Conservation (phyloP, 106 monocot genomes). For the Dioscorea zingiberensis region DNA sequence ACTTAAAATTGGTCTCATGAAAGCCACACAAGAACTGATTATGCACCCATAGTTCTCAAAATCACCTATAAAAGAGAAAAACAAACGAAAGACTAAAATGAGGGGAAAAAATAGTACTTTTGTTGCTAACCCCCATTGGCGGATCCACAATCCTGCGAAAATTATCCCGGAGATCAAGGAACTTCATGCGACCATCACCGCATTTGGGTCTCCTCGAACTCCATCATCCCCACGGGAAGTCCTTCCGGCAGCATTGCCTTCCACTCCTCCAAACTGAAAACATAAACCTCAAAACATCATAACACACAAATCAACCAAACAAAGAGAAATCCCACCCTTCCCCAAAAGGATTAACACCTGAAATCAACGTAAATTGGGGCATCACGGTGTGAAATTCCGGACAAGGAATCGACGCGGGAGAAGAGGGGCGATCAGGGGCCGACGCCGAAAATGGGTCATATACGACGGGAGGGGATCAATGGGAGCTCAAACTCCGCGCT, state of each 20-base stretch:
- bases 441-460: constrained; percentile 75
- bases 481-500: constrained; percentile 47
- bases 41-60: background rate
- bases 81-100: background rate
- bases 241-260: constrained; percentile 80
- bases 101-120: constrained; percentile 49
- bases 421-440: constrained; percentile 80
- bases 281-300: background rate
- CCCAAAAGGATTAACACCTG: background rate
- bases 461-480: constrained; percentile 47
- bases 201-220: constrained; percentile 90
- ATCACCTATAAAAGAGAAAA: background rate
- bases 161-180: constrained; percentile 86
- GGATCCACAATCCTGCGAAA: constrained; percentile 13
- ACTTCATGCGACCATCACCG: constrained; percentile 84
- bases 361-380: background rate
- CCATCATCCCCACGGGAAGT: constrained; percentile 72
- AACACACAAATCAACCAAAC: background rate
- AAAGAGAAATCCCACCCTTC: background rate
- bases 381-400: constrained; percentile 8
- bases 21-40: too few species aligned
- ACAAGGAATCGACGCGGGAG: constrained; percentile 50
- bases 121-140: constrained; percentile 13
- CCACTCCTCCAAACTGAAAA: constrained; percentile 77
- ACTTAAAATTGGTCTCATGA: too few species aligned